Evolutionary conservation across 139 green algal genomes (phyloP), one percentile per base, ranked within the genome.

Genomic region (Prasinococcaceae sp.): DNA sequence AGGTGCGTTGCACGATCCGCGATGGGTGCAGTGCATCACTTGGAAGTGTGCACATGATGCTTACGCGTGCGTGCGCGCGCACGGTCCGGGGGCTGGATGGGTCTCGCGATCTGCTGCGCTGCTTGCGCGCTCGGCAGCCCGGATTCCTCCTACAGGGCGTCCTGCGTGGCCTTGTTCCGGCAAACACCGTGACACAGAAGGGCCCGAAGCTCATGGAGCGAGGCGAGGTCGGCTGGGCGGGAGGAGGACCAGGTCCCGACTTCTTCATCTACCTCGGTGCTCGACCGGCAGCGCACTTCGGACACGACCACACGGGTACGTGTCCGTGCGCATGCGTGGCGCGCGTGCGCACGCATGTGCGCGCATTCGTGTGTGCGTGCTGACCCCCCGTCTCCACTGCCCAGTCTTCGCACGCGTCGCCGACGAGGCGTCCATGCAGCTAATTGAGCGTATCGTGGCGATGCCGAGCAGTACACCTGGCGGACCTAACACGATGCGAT

Each of bases 221-320:
- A 28, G 57, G 57, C 8, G 57, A 65, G n/a, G 41, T 65, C 19
- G 57, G 57, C 2, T 65, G 57, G 57, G 57, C 57, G 3, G 57
- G 44, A 30, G 57, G 41, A 2, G 36, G 36, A 8, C 20, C 47
- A 1, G 57, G 57, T 19, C 57, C 57, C 3, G 57, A 65, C 41
- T 65, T 58, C 9, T 65, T 65, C 40, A 39, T 65, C 26, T 65
- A 65, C 30, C 47, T 65, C 25, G 46, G 44, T n/a, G 40, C 51
- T 17, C 24, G 28, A n/a, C 57, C 57, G 2, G 57, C 57, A 17
- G 14, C 20, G 28, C n/a, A 46, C 9, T 53, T 48, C 12, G 40
- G 40, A 17, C 36, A 14, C 14, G 17, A n/a, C 4, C 57, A 65
- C 57, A 65, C 57, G n/a, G n/a, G n/a, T n/a, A n/a, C n/a, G n/a